phyloP scores from a whole-genome alignment of 1,284 basidiomycete genomes.

The Volvariella volvacea region DNA sequence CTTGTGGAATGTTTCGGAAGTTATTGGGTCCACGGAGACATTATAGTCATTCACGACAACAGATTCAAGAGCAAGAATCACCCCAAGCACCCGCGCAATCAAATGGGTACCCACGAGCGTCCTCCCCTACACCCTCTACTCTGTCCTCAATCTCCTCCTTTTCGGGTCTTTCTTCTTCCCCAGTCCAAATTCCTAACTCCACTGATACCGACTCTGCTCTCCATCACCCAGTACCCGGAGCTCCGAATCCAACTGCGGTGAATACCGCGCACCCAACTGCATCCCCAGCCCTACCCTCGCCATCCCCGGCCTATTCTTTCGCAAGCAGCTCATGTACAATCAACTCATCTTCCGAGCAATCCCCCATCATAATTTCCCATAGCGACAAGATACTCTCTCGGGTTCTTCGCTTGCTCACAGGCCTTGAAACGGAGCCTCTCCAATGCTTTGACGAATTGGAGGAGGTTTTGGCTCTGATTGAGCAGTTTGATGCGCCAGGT shows the following conservation, averaged over 20 bases:
- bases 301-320: background rate
- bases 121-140: background rate
- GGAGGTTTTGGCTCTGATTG: conserved; percentile 25
- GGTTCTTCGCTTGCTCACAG: conserved; percentile 31
- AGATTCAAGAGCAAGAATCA: background rate
- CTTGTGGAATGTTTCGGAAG: conserved; percentile 29
- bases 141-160: no score
- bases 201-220: background rate
- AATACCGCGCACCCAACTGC: background rate
- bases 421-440: conserved; percentile 26
- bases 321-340: conserved; percentile 8
- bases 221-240: no score
- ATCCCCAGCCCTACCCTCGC: no score
- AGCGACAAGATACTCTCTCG: conserved; percentile 21
- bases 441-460: conserved; percentile 28
- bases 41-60: conserved; percentile 9
- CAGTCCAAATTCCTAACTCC: background rate
- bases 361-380: background rate
- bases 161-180: no score
- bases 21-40: conserved; percentile 14
- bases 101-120: background rate
- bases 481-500: conserved; percentile 31
- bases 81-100: background rate
- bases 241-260: no score
- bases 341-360: conserved; percentile 9